phyloP scores from a whole-genome alignment of 2,329 filamentous ascomycete species.

The Fusarium keratoplasticum region DNA sequence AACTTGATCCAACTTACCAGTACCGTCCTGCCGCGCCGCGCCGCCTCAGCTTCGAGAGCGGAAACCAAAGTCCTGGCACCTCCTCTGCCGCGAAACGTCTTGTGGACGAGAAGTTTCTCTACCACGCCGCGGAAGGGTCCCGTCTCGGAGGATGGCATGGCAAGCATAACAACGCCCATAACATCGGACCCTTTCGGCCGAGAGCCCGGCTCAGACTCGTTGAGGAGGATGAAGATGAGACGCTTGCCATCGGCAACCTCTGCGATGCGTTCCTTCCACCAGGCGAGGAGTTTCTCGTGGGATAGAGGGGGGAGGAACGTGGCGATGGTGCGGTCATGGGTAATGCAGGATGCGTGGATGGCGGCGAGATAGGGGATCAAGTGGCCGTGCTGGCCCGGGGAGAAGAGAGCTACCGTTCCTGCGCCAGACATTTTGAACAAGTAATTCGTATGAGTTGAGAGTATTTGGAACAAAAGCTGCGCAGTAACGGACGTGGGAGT shows the following conservation, averaged over 20 bases:
- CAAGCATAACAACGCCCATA: slow-evolving; percentile 68
- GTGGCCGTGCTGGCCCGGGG: slow-evolving; percentile 58
- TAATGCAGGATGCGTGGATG: slow-evolving; percentile 70
- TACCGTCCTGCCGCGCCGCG: slow-evolving; percentile 59
- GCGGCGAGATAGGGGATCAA: slow-evolving; percentile 68
- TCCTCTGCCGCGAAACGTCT: slow-evolving; percentile 61
- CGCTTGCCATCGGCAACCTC: slow-evolving; percentile 59
- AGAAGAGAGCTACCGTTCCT: slow-evolving; percentile 57
- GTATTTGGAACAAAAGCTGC: background rate
- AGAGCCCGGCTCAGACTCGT: slow-evolving; percentile 47
- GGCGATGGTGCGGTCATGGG: slow-evolving; percentile 65
- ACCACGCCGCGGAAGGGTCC: slow-evolving; percentile 65
- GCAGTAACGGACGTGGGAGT: background rate
- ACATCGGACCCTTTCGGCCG: slow-evolving; percentile 58
- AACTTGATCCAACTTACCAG: slow-evolving; percentile 58
- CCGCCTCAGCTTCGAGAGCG: slow-evolving; percentile 67
- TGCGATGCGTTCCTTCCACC: slow-evolving; percentile 66
- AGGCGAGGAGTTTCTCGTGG: slow-evolving; percentile 65
- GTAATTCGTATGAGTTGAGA: background rate
- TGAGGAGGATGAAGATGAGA: slow-evolving; percentile 65
- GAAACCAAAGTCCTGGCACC: slow-evolving; percentile 64
- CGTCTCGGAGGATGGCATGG: slow-evolving; percentile 65
- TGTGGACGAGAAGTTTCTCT: slow-evolving; percentile 69
- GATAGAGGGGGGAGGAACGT: slow-evolving; percentile 71
- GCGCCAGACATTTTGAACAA: slow-evolving; percentile 44